Base-by-base conservation (phyloP, 1,139 yeast genomes). In the Geotrichum klebahnii region DNA sequence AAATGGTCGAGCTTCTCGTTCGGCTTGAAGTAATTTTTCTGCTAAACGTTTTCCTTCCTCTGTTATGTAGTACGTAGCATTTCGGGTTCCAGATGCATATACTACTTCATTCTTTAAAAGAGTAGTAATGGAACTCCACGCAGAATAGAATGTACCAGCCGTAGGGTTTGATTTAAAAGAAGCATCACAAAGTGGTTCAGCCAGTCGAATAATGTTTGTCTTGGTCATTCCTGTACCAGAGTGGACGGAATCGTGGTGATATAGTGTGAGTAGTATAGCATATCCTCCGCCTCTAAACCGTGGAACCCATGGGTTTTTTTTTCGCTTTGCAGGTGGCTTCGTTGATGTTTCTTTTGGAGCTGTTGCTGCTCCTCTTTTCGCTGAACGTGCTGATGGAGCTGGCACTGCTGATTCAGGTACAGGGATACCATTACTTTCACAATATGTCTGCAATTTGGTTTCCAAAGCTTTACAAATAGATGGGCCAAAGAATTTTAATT, bases 271-370 rank as follows among this genome's bases (percentile, higher is more conserved):
- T 34, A 92, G 61, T 5, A 92, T 84, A 0, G 95, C 96, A 68
- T 85, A 92, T 0, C 89, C 94, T 0, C 97, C 97, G 0, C 95
- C 80, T 37, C 94, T 71, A 55, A 80, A 80, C 41, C 76, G 74
- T 0, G 98, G 98, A 0, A 90, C 76, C 63, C 87, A 92, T 38
- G 61, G 53, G 19, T 55, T 54, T 40, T 64, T 53, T 50, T 60
- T 63, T 53, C 61, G 63, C 52, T 63, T 67, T 33, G 57, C 56
- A 24, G 63, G 57, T 19, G 56, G 55, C 38, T 44, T 53, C 17
- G 33, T 22, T n/a, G 29, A 40, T 3, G 45, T 42, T 14, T 34
- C 24, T 14, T 39, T 41, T 26, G 74, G 0, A 97, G 98, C 0
- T 89, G 76, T 62, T 86, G 92, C 67, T 70, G 52, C 74, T 71